Evolutionary conservation across 441 rosid species (phyloP).

Genomic region (Erodium trifolium): DNA sequence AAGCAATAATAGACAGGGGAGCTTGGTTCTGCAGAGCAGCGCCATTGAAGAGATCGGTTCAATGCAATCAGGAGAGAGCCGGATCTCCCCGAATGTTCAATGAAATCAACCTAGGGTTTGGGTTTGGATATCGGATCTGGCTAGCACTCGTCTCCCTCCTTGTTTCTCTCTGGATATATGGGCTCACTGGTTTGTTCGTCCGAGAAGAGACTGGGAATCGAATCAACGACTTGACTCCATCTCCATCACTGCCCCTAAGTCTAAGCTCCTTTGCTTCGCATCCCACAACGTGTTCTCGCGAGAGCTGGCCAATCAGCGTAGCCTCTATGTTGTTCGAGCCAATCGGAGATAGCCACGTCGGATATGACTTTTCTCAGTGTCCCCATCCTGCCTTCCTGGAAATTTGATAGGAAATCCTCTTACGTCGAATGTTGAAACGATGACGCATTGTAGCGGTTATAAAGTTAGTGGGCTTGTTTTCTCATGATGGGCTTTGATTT

Average conservation of each 20-base stretch:
- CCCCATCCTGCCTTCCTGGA: too few relatives aligned
- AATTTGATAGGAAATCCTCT: too few relatives aligned
- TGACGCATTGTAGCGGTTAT: too few relatives aligned
- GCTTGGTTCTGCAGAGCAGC: conserved; percentile 19
- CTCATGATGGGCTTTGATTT: too few relatives aligned
- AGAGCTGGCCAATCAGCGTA: background rate
- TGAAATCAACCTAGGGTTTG: background rate
- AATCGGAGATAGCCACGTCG: background rate
- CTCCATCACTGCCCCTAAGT: background rate
- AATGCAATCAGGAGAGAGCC: conserved; percentile 30
- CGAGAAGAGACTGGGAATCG: background rate
- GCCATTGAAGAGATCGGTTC: conserved; percentile 36
- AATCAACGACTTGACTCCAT: background rate
- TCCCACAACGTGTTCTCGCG: background rate
- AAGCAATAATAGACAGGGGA: conserved; percentile 40
- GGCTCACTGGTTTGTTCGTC: background rate
- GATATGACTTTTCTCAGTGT: background rate
- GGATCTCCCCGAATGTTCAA: conserved; percentile 35
- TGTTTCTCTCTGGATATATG: background rate
- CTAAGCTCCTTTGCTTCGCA: background rate
- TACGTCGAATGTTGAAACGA: too few relatives aligned
- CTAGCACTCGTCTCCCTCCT: background rate
- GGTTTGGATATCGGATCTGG: background rate
- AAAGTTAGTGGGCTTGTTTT: too few relatives aligned
- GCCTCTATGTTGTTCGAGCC: background rate